phyloP scores from a whole-genome alignment of 345 rosid species.

The Eucalyptus microcorys region DNA sequence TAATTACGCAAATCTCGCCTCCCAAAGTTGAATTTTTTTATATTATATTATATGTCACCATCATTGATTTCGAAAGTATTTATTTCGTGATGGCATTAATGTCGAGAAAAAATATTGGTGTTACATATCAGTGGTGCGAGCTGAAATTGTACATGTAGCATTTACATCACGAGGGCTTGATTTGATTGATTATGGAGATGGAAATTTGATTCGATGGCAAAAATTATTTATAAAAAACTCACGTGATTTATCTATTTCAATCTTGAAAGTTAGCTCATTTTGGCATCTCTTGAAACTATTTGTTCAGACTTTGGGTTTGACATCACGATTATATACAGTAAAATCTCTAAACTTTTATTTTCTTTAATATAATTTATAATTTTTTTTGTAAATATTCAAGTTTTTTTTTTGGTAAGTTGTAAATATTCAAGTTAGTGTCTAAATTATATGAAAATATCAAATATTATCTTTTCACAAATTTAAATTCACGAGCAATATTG shows the following conservation, averaged over 20 bases:
- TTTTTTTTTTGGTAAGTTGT: no score
- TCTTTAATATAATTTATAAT: not conserved
- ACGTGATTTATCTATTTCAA: not conserved
- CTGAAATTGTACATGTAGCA: no score
- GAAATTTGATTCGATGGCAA: no score
- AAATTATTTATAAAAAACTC: not conserved
- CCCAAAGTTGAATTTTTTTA: not conserved
- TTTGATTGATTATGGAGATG: not conserved
- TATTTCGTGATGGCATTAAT: not conserved
- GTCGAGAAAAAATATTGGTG: rapidly evolving
- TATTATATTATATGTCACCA: not conserved
- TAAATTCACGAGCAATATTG: rapidly evolving
- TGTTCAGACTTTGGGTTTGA: not conserved
- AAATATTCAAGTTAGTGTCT: no score
- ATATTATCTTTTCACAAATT: not conserved
- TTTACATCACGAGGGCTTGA: no score
- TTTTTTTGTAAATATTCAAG: not conserved
- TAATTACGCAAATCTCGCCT: not conserved
- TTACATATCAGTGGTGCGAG: rapidly evolving
- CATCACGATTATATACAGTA: not conserved
- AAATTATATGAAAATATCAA: not conserved
- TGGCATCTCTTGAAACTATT: not conserved
- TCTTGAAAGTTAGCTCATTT: not conserved
- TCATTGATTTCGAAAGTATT: not conserved
- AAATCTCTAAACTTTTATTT: not conserved